phyloP scores from a whole-genome alignment of 2,329 filamentous ascomycete genomes.

The Microdochium bolleyi region DNA sequence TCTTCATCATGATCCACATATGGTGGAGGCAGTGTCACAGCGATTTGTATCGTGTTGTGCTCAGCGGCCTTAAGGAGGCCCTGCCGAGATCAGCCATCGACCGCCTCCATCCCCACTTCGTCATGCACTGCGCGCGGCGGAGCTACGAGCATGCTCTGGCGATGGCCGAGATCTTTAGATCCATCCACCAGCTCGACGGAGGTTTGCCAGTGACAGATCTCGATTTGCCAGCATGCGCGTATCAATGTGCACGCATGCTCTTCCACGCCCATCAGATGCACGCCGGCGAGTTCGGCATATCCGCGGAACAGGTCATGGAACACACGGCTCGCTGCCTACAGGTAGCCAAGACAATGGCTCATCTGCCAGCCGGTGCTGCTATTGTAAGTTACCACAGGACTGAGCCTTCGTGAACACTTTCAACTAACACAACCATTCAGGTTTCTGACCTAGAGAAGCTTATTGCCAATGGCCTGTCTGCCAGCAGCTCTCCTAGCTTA shows the following conservation, averaged over 20 bases:
- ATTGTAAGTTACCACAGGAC: conserved; percentile 32
- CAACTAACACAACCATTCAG: conserved; percentile 5
- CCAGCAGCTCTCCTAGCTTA: conserved; percentile 19
- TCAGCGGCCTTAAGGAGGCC: conserved; percentile 43
- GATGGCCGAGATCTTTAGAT: conserved; percentile 47
- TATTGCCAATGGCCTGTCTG: conserved; percentile 34
- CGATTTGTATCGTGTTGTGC: conserved; percentile 45
- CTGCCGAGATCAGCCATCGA: conserved; percentile 34
- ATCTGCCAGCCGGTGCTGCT: conserved; percentile 39
- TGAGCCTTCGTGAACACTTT: conserved; percentile 5
- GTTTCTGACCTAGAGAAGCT: conserved; percentile 41
- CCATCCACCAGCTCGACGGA: conserved; percentile 41
- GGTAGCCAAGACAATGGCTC: conserved; percentile 41
- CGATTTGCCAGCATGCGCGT: conserved; percentile 46
- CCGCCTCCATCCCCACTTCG: conserved; percentile 38
- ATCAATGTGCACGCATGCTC: conserved; percentile 45
- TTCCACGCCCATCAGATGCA: conserved; percentile 41
- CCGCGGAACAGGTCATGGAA: conserved; percentile 36
- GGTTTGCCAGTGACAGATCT: conserved; percentile 44
- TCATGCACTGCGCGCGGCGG: conserved; percentile 39
- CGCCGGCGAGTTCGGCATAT: conserved; percentile 32
- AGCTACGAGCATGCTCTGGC: conserved; percentile 46
- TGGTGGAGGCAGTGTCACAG: conserved; percentile 53
- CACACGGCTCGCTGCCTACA: conserved; percentile 42
- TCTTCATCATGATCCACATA: conserved; percentile 52